phyloP scores from a whole-genome alignment of 2,329 filamentous ascomycete genomes.

The Pseudocercospora crystallina region DNA sequence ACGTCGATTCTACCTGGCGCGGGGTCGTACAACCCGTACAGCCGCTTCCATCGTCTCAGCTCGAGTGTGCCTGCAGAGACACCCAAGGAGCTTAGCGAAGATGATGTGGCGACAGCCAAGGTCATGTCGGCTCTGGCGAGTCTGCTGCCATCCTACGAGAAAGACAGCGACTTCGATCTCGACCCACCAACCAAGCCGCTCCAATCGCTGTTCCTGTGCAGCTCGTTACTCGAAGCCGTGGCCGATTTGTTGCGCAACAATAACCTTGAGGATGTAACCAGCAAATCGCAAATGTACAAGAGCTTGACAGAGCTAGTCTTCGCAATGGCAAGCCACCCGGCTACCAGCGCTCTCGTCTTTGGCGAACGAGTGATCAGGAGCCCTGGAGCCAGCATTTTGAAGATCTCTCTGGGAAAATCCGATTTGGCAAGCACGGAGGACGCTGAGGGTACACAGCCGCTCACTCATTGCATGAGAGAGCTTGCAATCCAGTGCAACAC shows the following conservation, averaged over 20 bases:
- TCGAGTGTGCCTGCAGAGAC: background rate
- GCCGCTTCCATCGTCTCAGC: too few relatives aligned
- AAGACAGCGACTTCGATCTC: conserved; percentile 30
- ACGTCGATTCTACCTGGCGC: too few relatives aligned
- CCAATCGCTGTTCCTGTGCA: conserved; percentile 37
- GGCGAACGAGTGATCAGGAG: conserved; percentile 36
- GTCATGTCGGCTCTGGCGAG: conserved; percentile 16
- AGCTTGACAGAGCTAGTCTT: conserved; percentile 43
- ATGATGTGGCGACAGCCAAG: conserved; percentile 23
- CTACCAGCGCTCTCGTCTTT: conserved; percentile 36
- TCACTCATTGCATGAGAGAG: conserved; percentile 31
- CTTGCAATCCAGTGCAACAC: conserved; percentile 35
- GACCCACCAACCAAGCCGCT: conserved; percentile 32
- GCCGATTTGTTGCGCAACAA: conserved; percentile 44
- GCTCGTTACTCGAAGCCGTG: conserved; percentile 39
- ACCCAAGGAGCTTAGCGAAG: conserved; percentile 5
- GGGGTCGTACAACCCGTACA: too few relatives aligned
- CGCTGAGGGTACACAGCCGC: conserved; percentile 23
- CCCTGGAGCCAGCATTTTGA: conserved; percentile 38
- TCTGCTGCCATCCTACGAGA: conserved; percentile 29
- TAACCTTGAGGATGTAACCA: conserved; percentile 39
- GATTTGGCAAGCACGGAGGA: conserved; percentile 10
- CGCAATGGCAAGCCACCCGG: conserved; percentile 34
- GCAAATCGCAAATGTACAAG: conserved; percentile 39
- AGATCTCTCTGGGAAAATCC: conserved; percentile 33